These are phyloP conservation scores for Pestalotiopsis sp. DNA, from an alignment of 2,329 filamentous ascomycete species.

Conservation along the genomic window DNA sequence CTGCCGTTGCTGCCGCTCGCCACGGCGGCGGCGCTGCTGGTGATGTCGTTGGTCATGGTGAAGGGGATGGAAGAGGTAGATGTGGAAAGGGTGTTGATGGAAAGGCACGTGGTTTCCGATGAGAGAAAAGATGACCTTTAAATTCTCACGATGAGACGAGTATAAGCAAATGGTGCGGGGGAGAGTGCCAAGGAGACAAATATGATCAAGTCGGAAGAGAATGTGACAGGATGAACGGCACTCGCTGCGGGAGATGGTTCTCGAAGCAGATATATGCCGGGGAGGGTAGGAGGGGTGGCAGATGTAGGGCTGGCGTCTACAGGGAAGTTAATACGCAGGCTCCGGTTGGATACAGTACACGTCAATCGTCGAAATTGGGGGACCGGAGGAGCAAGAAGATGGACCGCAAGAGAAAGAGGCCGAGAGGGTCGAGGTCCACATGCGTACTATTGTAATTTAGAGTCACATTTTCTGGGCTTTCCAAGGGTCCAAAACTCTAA, in stretches of 20 bases:
- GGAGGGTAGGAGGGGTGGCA: not conserved
- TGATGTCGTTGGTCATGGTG: conserved; percentile 25
- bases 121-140: not conserved
- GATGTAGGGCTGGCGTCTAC: not conserved
- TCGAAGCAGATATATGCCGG: not conserved
- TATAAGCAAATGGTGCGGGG: not conserved
- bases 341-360: not conserved
- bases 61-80: not conserved
- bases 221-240: not conserved
- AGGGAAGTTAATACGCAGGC: too few species aligned
- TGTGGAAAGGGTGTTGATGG: not conserved
- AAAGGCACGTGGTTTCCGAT: not conserved
- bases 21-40: conserved; percentile 18
- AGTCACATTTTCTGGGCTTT: not conserved
- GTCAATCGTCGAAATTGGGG: not conserved
- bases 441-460: not conserved
- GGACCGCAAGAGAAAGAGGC: not conserved
- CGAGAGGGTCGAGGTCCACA: not conserved
- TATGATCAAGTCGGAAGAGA: not conserved
- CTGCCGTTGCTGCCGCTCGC: conserved; percentile 18
- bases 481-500: not conserved
- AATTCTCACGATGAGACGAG: too few species aligned
- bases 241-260: not conserved
- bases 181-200: not conserved
- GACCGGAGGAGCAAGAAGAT: not conserved